These are phyloP conservation scores for Phytophthora idaei DNA, from an alignment of 352 stramenopile species.

Conservation along the genomic window DNA sequence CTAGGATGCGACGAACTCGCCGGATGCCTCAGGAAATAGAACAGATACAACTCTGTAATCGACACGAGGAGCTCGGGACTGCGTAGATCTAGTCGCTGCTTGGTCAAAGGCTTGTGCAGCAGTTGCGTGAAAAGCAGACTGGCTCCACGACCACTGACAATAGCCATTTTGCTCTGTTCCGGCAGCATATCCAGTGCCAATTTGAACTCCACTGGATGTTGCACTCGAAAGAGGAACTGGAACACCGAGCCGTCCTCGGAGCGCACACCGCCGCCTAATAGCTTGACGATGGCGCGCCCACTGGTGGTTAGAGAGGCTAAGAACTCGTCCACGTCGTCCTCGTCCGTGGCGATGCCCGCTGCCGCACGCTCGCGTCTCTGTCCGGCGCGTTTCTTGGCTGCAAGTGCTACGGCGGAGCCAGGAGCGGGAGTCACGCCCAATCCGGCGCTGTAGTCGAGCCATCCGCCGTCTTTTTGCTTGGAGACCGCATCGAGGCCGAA, in stretches of 20 bases:
- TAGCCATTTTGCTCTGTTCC: slow-evolving; percentile 81
- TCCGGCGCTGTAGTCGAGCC: slow-evolving; percentile 83
- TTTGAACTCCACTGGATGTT: slow-evolving; percentile 84
- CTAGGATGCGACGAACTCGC: slow-evolving; percentile 72
- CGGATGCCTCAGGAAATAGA: slow-evolving; percentile 86
- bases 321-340: slow-evolving; percentile 67
- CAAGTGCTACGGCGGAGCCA: slow-evolving; percentile 22
- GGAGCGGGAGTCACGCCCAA: slow-evolving; percentile 25
- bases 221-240: slow-evolving; percentile 79
- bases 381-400: slow-evolving; percentile 34
- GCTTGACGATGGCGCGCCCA: slow-evolving; percentile 59
- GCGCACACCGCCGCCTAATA: slow-evolving; percentile 63
- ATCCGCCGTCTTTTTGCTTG: slow-evolving; percentile 82
- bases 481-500: slow-evolving; percentile 77
- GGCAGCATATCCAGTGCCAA: slow-evolving; percentile 78
- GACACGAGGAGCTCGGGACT: slow-evolving; percentile 81
- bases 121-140: slow-evolving; percentile 84
- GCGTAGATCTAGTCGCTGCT: slow-evolving; percentile 78
- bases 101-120: slow-evolving; percentile 79
- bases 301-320: slow-evolving; percentile 50
- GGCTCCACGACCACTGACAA: slow-evolving; percentile 67
- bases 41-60: slow-evolving; percentile 86
- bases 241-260: slow-evolving; percentile 80
- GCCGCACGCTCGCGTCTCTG: slow-evolving; percentile 51
- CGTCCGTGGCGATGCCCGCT: slow-evolving; percentile 46